A percentile compares a stretch with the other conserved stretches of the same genome.
Evolutionary conservation across 2,329 filamentous ascomycete species (phyloP).

Genomic region (Balansia obtecta): DNA sequence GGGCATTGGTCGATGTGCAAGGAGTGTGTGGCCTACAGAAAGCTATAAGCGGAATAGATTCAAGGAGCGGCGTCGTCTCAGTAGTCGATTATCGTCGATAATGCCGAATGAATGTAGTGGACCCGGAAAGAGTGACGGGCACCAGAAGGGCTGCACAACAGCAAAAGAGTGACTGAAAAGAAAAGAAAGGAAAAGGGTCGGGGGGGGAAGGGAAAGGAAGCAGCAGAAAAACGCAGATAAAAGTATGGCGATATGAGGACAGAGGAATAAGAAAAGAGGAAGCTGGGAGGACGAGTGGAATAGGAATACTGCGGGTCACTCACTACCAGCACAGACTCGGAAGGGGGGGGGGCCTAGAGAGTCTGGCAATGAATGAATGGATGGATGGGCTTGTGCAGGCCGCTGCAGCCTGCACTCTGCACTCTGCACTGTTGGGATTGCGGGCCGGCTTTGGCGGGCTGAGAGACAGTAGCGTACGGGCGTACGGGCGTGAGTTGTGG

Average conservation of each 20-base stretch:
- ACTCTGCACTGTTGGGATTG: no score
- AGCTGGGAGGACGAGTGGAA: slow-evolving; percentile 22
- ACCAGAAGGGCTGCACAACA: slow-evolving; percentile 25
- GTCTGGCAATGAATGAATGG: background rate
- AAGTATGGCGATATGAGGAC: slow-evolving; percentile 21
- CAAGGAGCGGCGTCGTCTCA: slow-evolving; percentile 7
- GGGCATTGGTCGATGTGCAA: background rate
- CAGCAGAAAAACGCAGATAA: slow-evolving; percentile 21
- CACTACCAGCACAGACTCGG: background rate
- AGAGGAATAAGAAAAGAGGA: slow-evolving; percentile 21
- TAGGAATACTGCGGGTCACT: slow-evolving; percentile 9
- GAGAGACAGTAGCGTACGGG: no score
- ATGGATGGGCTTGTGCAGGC: background rate
- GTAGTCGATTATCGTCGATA: slow-evolving; percentile 11
- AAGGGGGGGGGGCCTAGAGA: background rate
- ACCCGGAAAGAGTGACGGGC: slow-evolving; percentile 41
- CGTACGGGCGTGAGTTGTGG: no score
- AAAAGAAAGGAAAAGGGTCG: slow-evolving; percentile 34
- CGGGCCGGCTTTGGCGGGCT: no score
- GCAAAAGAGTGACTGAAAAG: slow-evolving; percentile 41
- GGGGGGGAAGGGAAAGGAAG: slow-evolving; percentile 21
- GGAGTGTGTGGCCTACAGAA: slow-evolving; percentile 11
- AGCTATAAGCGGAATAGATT: slow-evolving; percentile 6
- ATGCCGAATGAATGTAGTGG: slow-evolving; percentile 30
- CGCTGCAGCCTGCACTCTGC: background rate